phyloP scores from a whole-genome alignment of 2,329 filamentous ascomycete genomes.

The Neofusicoccum parvum region DNA sequence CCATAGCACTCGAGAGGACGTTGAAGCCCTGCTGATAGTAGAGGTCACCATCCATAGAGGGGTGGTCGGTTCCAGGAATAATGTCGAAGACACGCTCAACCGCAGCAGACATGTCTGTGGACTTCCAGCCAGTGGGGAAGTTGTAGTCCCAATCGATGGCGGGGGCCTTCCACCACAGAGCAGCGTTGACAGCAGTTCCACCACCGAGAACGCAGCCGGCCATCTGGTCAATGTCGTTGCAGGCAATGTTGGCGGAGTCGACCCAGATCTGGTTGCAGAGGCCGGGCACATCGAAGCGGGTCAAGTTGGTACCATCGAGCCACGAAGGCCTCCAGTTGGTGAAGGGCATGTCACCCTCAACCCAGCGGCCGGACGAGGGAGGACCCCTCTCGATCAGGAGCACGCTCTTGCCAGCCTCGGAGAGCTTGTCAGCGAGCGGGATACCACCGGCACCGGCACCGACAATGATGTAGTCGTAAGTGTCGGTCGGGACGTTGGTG shows the following conservation, averaged over 20 bases:
- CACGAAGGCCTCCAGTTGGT: constrained; percentile 45
- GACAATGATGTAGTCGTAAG: constrained; percentile 66
- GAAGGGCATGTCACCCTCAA: constrained; percentile 56
- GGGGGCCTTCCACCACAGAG: constrained; percentile 69
- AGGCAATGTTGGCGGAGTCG: constrained; percentile 65
- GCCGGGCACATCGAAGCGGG: constrained; percentile 71
- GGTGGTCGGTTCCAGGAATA: constrained; percentile 69
- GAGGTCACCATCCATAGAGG: constrained; percentile 66
- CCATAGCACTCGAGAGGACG: constrained; percentile 62
- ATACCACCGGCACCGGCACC: constrained; percentile 66
- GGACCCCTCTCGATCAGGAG: constrained; percentile 57
- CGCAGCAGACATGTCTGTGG: constrained; percentile 61
- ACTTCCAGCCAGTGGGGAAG: constrained; percentile 73
- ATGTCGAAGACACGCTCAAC: constrained; percentile 65
- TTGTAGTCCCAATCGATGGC: constrained; percentile 70
- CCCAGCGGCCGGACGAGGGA: constrained; percentile 65
- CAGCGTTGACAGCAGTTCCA: constrained; percentile 67
- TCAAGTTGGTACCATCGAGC: constrained; percentile 64
- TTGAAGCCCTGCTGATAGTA: constrained; percentile 70
- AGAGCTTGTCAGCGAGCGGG: constrained; percentile 62
- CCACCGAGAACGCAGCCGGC: constrained; percentile 72
- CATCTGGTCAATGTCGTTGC: constrained; percentile 72
- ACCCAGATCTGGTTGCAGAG: constrained; percentile 72
- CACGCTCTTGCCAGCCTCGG: constrained; percentile 65
- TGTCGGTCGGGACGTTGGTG: constrained; percentile 42